Base-by-base conservation (phyloP, 1,284 basidiomycete genomes). In the Irpex sp. region DNA sequence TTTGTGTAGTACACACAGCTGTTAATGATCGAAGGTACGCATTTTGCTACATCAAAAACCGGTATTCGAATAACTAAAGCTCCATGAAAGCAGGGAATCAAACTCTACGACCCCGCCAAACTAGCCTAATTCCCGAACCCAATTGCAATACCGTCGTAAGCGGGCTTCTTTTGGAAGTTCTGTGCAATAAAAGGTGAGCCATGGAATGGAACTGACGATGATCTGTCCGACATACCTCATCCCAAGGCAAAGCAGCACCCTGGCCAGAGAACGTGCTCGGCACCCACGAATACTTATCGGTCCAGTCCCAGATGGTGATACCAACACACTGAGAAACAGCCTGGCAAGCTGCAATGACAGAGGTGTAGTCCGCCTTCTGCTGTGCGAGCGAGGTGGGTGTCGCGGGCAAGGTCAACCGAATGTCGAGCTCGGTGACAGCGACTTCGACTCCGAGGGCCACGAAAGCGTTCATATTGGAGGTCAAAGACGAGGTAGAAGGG, bases 341-440 rank as follows among this genome's bases (percentile, higher is more conserved):
- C 62, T 75, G 71, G 71, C 83, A 85, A 4, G 82, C 80, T 2
- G 68, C 61, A 56, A 83, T 73, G 49, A 83, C 81, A 13, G 69
- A 79, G 69, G 78, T 68, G 69, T 81, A 85, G 66, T 85, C 81
- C 26, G 70, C 71, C 71, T 79, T 76, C 73, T 86, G 85, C 66
- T 84, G 81, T 48, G 72, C 75, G 11, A 84, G 74, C 60, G 81
- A 70, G 2, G 78, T 80, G 1, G 73, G 69, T 0, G 83, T 84
- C n/a, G 74, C 76, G n/a, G 84, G 84, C 34, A 83, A 76, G 26
- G 76, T 76, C 75, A 85, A 83, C 19, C 82, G 77, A 60, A 81
- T 80, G 68, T 85, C 84, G 26, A 86, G 76, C 71, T 85, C 84
- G 0, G 83, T 85, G 67, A 85, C 78, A 11, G 83, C 83, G 38